phyloP scores from a whole-genome alignment of 2,329 filamentous ascomycete species.

The Zasmidium citrigriseum region DNA sequence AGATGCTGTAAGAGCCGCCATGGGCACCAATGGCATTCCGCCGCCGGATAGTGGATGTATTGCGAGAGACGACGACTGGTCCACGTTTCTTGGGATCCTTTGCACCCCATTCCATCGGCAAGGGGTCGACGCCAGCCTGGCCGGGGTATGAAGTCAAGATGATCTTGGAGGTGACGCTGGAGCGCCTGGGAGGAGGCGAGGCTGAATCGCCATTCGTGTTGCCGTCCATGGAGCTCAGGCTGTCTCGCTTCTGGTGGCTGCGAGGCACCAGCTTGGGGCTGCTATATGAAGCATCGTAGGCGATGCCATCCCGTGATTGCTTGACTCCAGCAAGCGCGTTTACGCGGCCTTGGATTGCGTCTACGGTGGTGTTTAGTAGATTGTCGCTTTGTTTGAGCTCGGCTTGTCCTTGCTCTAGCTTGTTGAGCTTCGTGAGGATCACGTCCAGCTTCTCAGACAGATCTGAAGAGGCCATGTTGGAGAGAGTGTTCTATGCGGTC shows the following conservation, averaged over 20 bases:
- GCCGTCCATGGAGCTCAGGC: slow-evolving; percentile 27
- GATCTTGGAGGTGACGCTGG: slow-evolving; percentile 58
- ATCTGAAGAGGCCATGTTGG: slow-evolving; percentile 7
- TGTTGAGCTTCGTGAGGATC: slow-evolving; percentile 57
- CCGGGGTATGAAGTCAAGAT: slow-evolving; percentile 85
- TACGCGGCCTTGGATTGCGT: slow-evolving; percentile 62
- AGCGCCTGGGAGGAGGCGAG: slow-evolving; percentile 36
- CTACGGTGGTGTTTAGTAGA: slow-evolving; percentile 56
- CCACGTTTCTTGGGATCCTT: slow-evolving; percentile 73
- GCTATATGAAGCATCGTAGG: slow-evolving; percentile 30
- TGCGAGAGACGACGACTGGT: slow-evolving; percentile 82
- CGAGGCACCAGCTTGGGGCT: slow-evolving; percentile 25
- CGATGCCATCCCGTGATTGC: slow-evolving; percentile 55
- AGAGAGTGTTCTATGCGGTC: too few relatives aligned
- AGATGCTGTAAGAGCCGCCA: slow-evolving; percentile 93
- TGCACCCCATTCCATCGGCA: slow-evolving; percentile 85
- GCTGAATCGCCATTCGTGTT: slow-evolving; percentile 16
- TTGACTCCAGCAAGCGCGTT: slow-evolving; percentile 63
- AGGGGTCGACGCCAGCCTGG: slow-evolving; percentile 90
- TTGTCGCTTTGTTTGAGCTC: slow-evolving; percentile 57
- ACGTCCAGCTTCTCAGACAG: slow-evolving; percentile 45
- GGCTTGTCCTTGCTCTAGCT: slow-evolving; percentile 58
- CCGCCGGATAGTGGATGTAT: slow-evolving; percentile 71
- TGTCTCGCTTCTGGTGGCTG: slow-evolving; percentile 27
- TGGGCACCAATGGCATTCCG: slow-evolving; percentile 75